Conservation (phyloP, 1,139 yeast species). For the Saccharomyces hybrid region DNA sequence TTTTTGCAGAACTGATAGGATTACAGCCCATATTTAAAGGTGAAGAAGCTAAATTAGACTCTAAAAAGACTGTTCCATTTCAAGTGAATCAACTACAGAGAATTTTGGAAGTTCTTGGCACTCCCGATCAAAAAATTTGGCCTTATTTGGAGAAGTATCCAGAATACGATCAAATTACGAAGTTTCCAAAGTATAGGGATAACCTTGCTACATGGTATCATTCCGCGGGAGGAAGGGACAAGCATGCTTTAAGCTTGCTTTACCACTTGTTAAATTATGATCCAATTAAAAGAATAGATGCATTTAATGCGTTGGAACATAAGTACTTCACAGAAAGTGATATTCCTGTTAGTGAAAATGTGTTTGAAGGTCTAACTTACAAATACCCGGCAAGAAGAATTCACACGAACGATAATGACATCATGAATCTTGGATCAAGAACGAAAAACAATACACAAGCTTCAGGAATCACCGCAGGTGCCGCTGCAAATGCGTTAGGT, state of each 20-base stretch:
- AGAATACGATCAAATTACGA: constrained; percentile 63
- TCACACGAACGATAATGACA: constrained; percentile 71
- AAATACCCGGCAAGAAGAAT: constrained; percentile 69
- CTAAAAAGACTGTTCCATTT: constrained; percentile 85
- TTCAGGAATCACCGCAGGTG: constrained; percentile 17
- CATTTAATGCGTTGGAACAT: constrained; percentile 66
- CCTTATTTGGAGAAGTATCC: constrained; percentile 74
- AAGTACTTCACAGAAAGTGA: constrained; percentile 53
- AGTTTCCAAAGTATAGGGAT: constrained; percentile 57
- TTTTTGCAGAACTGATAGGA: constrained; percentile 82
- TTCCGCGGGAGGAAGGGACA: constrained; percentile 66
- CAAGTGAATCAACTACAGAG: constrained; percentile 88
- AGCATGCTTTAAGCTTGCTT: constrained; percentile 59
- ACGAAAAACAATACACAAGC: constrained; percentile 19
- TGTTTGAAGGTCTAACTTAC: constrained; percentile 55
- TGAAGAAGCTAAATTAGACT: constrained; percentile 93
- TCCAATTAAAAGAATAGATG: constrained; percentile 72
- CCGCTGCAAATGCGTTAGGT: constrained; percentile 23
- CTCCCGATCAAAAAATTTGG: constrained; percentile 75
- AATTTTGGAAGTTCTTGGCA: constrained; percentile 83
- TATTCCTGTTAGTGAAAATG: constrained; percentile 63
- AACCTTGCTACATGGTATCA: constrained; percentile 80
- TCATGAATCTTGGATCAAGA: constrained; percentile 31
- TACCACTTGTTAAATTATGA: constrained; percentile 67
- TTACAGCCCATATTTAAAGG: constrained; percentile 93